Evolutionary conservation across 2,329 filamentous ascomycete genomes (phyloP).

Genomic region (Fonsecaea pedrosoi): DNA sequence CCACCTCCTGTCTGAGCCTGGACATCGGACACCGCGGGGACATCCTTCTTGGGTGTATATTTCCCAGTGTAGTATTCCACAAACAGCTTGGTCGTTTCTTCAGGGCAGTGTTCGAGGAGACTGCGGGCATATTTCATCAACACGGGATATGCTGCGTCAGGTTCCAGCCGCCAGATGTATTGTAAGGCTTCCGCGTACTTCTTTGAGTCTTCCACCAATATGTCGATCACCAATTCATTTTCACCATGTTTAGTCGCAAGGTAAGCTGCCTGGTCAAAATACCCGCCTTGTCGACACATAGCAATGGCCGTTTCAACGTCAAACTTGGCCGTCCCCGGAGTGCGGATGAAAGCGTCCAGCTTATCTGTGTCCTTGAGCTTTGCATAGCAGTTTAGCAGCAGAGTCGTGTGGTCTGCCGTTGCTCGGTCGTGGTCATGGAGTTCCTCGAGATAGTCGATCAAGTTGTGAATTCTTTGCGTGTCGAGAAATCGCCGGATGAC

Average conservation of each 20-base stretch:
- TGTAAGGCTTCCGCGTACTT: constrained; percentile 85
- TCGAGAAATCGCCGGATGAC: constrained; percentile 97
- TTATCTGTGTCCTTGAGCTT: constrained; percentile 98
- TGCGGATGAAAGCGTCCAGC: constrained; percentile 94
- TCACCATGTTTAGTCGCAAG: constrained; percentile 93
- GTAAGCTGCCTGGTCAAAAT: constrained; percentile 95
- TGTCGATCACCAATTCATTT: constrained; percentile 91
- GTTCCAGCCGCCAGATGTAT: constrained; percentile 88
- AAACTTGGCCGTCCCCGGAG: constrained; percentile 91
- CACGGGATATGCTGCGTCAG: constrained; percentile 80
- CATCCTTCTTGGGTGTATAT: constrained; percentile 75
- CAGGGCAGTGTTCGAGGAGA: constrained; percentile 82
- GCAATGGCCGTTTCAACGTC: constrained; percentile 95
- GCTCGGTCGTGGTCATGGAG: constrained; percentile 92
- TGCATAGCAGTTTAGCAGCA: constrained; percentile 95
- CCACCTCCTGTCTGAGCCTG: constrained; percentile 66
- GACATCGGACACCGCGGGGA: constrained; percentile 56
- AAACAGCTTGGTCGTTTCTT: constrained; percentile 83
- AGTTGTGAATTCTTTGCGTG: constrained; percentile 94
- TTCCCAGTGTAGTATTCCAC: constrained; percentile 92
- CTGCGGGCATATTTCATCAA: constrained; percentile 96
- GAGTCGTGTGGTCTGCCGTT: constrained; percentile 91
- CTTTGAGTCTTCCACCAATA: constrained; percentile 93
- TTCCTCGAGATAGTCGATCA: constrained; percentile 96
- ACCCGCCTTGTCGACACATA: constrained; percentile 97